Percentiles rank a stretch among this genome's conserved stretches.
Conservation (phyloP, 2,329 filamentous ascomycete species). For the Ophiostoma angusticollis region DNA sequence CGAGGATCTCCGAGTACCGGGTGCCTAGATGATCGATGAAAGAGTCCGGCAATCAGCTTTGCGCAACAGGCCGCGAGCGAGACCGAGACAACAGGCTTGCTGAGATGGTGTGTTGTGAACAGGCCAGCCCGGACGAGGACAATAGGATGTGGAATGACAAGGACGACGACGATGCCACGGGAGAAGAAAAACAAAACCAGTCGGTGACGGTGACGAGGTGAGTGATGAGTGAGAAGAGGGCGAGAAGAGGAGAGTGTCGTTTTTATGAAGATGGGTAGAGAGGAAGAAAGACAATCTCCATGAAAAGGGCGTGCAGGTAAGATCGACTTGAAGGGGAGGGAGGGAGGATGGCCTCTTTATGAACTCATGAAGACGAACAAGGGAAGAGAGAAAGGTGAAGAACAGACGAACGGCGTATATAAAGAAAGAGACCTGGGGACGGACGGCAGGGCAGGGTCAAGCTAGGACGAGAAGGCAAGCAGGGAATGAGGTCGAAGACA, state of each 20-base stretch:
- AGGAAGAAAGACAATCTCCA: constrained; percentile 7
- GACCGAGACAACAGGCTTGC: too few species aligned
- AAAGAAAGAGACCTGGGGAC: not conserved
- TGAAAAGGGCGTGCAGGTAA: constrained; percentile 3
- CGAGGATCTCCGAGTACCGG: not conserved
- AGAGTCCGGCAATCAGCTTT: constrained; percentile 9
- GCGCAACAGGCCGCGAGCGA: constrained; percentile 1
- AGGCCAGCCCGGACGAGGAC: too few species aligned
- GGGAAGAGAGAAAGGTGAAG: constrained; percentile 3
- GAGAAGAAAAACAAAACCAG: not conserved
- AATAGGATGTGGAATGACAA: too few species aligned
- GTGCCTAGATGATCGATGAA: constrained; percentile 2
- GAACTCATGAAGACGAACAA: constrained; percentile 7
- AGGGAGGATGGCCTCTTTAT: constrained; percentile 10
- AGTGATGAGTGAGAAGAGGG: not conserved
- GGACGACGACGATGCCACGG: too few species aligned
- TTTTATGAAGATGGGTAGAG: constrained; percentile 1
- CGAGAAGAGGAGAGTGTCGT: constrained; percentile 1
- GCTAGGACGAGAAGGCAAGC: constrained; percentile 1
- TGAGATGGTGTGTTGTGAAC: too few species aligned
- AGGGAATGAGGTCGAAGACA: constrained; percentile 2
- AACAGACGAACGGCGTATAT: not conserved
- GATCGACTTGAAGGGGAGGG: not conserved
- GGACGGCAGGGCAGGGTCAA: not conserved
- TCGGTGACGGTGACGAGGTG: too few species aligned